Base-by-base conservation (phyloP, 768 basidiomycete genomes). In the Agaricus sinodeliciosus region DNA sequence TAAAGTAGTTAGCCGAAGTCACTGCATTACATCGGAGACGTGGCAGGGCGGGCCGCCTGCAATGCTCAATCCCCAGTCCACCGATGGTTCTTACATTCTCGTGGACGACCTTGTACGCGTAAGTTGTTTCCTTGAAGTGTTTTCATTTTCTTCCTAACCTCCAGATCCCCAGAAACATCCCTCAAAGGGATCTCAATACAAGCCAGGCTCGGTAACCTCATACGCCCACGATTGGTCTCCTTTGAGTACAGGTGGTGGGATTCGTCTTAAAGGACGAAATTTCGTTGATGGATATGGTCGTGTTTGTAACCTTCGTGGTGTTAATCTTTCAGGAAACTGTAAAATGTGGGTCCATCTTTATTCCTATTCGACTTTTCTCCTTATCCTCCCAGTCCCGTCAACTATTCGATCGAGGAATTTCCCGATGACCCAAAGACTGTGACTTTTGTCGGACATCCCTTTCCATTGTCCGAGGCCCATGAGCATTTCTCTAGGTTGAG, bases 361-460 rank as follows among this genome's bases (percentile, higher is more conserved):
- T 28, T 27, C 49, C 43, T 18, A 8, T 35, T 18, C 9, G n/a
- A 2, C 40, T 22, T 31, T 13, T 22, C 28, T 35, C 13, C 34
- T 59, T 57, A 11, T 19, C 45, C 5, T 27, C 35, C 28, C 59
- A 92, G 90, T 9, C 89, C 90, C 25, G 68, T 70, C 9, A 80
- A 90, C 61, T 79, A 87, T 59, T 75, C 85, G 48, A 77, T 87
- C 51, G 76, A 76, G 50, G 68, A 72, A 2, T 93, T 91, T 60
- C 90, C 87, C 40, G 75, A 76, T 2, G 74, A 81, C 35, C 80
- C 80, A 49, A 70, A 78, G 44, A 66, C 71, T 1, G 83, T 92
- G 2, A 90, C 86, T 0, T 99, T 97, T 65, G 86, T 95, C 22
- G 89, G 88, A 9, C 73, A 93, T 16, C 96, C 96, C 0, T 97